phyloP scores from a whole-genome alignment of 2,329 filamentous ascomycete genomes.

The Dothideomycetes sp. region DNA sequence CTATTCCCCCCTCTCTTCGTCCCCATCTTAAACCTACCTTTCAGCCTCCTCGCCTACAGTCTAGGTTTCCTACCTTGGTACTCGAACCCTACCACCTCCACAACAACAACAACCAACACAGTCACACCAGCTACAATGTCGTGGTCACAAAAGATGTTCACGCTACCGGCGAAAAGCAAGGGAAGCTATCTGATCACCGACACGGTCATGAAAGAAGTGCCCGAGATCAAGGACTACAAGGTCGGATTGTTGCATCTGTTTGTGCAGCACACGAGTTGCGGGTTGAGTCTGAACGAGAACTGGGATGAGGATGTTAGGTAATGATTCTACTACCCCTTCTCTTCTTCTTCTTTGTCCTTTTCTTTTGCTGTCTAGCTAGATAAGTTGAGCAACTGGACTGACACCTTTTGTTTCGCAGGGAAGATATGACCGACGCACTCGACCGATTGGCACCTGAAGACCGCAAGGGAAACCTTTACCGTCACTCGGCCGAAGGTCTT shows the following conservation, averaged over 20 bases:
- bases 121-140: slow-evolving; percentile 33
- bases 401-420: slow-evolving; percentile 20
- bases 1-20: slow-evolving; percentile 43
- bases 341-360: background rate
- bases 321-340: background rate
- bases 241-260: slow-evolving; percentile 82
- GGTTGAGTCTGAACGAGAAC: slow-evolving; percentile 88
- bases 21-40: slow-evolving; percentile 27
- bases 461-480: slow-evolving; percentile 56
- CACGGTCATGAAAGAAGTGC: slow-evolving; percentile 58
- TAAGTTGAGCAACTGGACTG: background rate
- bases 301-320: slow-evolving; percentile 69
- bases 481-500: slow-evolving; percentile 73
- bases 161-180: slow-evolving; percentile 64
- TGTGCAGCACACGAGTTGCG: slow-evolving; percentile 90
- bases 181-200: slow-evolving; percentile 88
- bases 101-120: slow-evolving; percentile 18
- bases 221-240: slow-evolving; percentile 75
- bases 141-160: slow-evolving; percentile 80
- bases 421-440: slow-evolving; percentile 88
- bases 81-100: slow-evolving; percentile 23
- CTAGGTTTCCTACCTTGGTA: slow-evolving; percentile 16
- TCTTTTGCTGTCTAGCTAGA: background rate
- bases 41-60: slow-evolving; percentile 21
- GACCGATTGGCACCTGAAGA: slow-evolving; percentile 85